These are phyloP conservation scores for Globisporangium iwayamae DNA, from an alignment of 352 stramenopile genomes.

Conservation along the genomic window DNA sequence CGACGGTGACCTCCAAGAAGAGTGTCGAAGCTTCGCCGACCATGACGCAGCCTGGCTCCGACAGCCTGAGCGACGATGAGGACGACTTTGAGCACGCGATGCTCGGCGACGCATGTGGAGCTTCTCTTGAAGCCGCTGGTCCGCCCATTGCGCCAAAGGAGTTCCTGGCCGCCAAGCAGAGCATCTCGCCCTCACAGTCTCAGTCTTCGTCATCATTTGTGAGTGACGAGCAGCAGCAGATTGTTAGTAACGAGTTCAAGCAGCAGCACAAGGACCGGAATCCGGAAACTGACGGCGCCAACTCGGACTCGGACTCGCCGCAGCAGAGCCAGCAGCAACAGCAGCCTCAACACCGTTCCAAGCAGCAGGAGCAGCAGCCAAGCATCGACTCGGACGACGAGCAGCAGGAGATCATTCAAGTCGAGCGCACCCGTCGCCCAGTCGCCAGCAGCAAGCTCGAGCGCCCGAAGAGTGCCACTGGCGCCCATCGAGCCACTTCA, in stretches of 20 bases:
- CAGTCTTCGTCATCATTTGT: background rate
- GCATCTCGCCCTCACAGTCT: background rate
- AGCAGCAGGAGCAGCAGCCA: slow-evolving; percentile 16
- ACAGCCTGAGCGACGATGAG: slow-evolving; percentile 15
- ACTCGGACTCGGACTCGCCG: slow-evolving; percentile 31
- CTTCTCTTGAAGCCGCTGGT: background rate
- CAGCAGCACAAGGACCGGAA: slow-evolving; percentile 21
- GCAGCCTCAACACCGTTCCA: slow-evolving; percentile 17
- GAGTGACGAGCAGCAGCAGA: background rate
- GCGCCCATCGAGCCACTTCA: slow-evolving; percentile 14
- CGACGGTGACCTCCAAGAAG: slow-evolving; percentile 1
- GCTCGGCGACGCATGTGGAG: background rate
- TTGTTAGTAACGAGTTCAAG: background rate
- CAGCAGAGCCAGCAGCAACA: slow-evolving; percentile 16
- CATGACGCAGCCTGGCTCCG: slow-evolving; percentile 3
- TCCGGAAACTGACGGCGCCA: slow-evolving; percentile 40
- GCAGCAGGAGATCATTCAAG: slow-evolving; percentile 38
- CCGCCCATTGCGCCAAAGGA: slow-evolving; percentile 11
- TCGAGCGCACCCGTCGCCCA: slow-evolving; percentile 30
- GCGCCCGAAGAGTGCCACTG: slow-evolving; percentile 42
- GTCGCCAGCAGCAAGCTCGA: slow-evolving; percentile 27
- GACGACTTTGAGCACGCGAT: slow-evolving; percentile 15
- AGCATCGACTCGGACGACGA: slow-evolving; percentile 36
- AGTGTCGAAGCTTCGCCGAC: background rate
- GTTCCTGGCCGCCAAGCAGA: slow-evolving; percentile 12